Conservation (phyloP, 495 filamentous ascomycete genomes). For the Parachaetomium inaequale region DNA sequence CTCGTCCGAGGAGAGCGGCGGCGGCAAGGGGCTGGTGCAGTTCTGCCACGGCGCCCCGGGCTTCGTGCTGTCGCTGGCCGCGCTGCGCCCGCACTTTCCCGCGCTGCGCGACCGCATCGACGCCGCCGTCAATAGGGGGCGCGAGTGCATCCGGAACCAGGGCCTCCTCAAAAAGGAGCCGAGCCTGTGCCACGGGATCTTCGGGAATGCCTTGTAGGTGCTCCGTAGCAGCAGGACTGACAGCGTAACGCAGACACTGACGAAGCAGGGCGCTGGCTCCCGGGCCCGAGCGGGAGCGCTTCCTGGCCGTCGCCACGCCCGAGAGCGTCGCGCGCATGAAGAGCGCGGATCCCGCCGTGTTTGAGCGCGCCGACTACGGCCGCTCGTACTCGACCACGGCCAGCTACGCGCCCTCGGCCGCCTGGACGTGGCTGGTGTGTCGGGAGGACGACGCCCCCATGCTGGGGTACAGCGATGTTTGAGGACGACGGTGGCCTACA, state of each 20-base stretch:
- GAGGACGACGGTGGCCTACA: neutral
- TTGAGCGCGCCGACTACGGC: constrained; percentile 32
- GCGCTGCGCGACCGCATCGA: constrained; percentile 45
- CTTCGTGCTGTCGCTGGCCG: constrained; percentile 50
- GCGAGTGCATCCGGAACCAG: constrained; percentile 46
- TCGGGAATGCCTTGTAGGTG: constrained; percentile 54
- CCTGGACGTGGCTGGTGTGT: constrained; percentile 32
- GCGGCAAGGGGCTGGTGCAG: constrained; percentile 51
- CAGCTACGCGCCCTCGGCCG: constrained; percentile 31
- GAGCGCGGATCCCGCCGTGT: constrained; percentile 34
- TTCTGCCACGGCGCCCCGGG: constrained; percentile 67
- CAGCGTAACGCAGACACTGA: constrained; percentile 7
- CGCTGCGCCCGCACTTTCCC: constrained; percentile 50
- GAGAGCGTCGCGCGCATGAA: constrained; percentile 50
- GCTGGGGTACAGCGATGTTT: constrained; percentile 32
- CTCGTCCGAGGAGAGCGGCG: constrained; percentile 18
- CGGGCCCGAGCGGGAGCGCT: constrained; percentile 40
- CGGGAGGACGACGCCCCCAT: constrained; percentile 23
- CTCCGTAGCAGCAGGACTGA: neutral
- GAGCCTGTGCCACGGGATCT: constrained; percentile 62
- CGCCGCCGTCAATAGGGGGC: constrained; percentile 41
- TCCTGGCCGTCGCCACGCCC: constrained; percentile 50
- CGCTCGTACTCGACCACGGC: constrained; percentile 25
- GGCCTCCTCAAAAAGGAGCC: constrained; percentile 61
- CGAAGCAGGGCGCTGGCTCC: constrained; percentile 29